Evolutionary conservation across 306 rosid species (phyloP).

Genomic region (Dryas alaskensis): DNA sequence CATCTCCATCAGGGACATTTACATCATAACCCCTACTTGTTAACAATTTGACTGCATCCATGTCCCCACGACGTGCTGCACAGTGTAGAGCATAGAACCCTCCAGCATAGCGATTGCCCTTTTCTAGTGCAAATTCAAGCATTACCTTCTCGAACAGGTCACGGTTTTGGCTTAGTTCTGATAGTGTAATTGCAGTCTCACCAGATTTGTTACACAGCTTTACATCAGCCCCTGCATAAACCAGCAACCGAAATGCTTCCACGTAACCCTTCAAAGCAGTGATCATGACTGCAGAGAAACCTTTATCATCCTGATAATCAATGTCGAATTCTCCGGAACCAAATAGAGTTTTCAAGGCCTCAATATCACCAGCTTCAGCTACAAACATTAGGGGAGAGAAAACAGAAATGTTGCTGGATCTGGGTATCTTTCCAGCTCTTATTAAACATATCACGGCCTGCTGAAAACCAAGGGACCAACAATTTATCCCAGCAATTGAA

Average conservation of each 20-base stretch:
- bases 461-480: constrained; percentile 73
- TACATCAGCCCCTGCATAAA: constrained; percentile 86
- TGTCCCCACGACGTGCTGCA: constrained; percentile 85
- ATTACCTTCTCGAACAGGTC: constrained; percentile 82
- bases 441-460: constrained; percentile 47
- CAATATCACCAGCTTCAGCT: constrained; percentile 67
- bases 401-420: constrained; percentile 52
- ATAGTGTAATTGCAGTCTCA: constrained; percentile 65
- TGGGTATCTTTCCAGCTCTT: constrained; percentile 50
- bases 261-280: constrained; percentile 71
- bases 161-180: constrained; percentile 47
- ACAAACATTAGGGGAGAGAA: constrained; percentile 61
- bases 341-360: constrained; percentile 64
- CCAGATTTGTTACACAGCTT: constrained; percentile 66
- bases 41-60: constrained; percentile 66
- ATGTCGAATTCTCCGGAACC: constrained; percentile 52
- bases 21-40: constrained; percentile 75
- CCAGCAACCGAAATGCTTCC: constrained; percentile 73
- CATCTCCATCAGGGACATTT: constrained; percentile 71
- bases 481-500: constrained; percentile 56
- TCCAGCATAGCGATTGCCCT: constrained; percentile 59
- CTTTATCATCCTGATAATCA: constrained; percentile 70
- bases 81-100: constrained; percentile 87
- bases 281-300: constrained; percentile 75
- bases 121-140: constrained; percentile 84